phyloP scores from a whole-genome alignment of 345 rosid genomes.

The Moricandia arvensis region DNA sequence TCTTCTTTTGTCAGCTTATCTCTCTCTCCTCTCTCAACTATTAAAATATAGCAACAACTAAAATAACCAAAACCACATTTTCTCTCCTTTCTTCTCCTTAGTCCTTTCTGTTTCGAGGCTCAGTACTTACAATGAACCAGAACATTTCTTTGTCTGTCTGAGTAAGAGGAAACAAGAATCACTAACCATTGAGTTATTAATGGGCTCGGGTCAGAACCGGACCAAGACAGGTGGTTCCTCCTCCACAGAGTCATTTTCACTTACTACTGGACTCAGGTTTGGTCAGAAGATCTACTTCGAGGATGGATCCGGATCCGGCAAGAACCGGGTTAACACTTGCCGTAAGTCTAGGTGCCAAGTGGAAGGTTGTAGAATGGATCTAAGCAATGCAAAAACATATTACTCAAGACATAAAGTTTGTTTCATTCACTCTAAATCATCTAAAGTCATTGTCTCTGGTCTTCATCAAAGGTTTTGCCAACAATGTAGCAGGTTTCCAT shows the following conservation, averaged over 20 bases:
- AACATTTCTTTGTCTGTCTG: conserved; percentile 15
- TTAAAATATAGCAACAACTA: conserved; percentile 31
- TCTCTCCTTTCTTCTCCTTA: conserved; percentile 16
- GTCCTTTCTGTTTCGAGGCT: conserved; percentile 15
- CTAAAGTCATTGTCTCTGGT: conserved; percentile 75
- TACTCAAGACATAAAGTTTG: conserved; percentile 93
- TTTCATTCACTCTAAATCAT: conserved; percentile 73
- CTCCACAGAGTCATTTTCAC: conserved; percentile 45
- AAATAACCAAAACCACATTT: conserved; percentile 33
- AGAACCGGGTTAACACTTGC: conserved; percentile 28
- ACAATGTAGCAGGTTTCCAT: conserved; percentile 89
- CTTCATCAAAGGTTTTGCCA: conserved; percentile 92
- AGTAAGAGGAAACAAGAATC: conserved; percentile 8
- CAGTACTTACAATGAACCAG: background rate
- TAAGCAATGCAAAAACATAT: conserved; percentile 82
- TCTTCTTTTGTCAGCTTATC: conserved; percentile 33
- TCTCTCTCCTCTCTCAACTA: conserved; percentile 11
- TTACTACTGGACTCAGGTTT: conserved; percentile 66
- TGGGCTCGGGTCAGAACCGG: conserved; percentile 51
- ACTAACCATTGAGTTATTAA: conserved; percentile 45
- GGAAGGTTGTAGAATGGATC: conserved; percentile 92
- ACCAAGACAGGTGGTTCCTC: conserved; percentile 50
- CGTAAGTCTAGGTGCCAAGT: conserved; percentile 71
- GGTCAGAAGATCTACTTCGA: conserved; percentile 80
- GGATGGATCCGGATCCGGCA: conserved; percentile 48